Conservation (phyloP, 352 stramenopile species). For the Phytophthora fragariaefolia region DNA sequence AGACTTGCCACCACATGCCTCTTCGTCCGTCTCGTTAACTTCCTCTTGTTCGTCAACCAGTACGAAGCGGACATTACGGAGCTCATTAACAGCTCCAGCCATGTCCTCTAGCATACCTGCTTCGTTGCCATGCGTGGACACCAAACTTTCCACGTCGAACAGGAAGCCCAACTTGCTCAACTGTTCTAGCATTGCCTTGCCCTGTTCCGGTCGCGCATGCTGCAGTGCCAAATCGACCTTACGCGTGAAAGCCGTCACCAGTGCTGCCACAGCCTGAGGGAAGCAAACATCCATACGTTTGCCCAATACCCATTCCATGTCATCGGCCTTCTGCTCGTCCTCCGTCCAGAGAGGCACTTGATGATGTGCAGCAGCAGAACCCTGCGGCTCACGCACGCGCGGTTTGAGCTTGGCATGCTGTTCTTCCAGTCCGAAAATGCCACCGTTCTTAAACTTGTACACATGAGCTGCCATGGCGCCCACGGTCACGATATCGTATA, state of each 20-base stretch:
- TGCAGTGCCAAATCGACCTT: slow-evolving; percentile 84
- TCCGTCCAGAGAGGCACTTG: slow-evolving; percentile 85
- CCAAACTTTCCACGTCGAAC: slow-evolving; percentile 85
- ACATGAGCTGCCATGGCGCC: slow-evolving; percentile 87
- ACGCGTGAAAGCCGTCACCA: slow-evolving; percentile 84
- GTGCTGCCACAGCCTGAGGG: slow-evolving; percentile 72
- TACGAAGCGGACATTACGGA: slow-evolving; percentile 82
- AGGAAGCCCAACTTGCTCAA: slow-evolving; percentile 83
- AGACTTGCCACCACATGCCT: slow-evolving; percentile 44
- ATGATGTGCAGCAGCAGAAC: slow-evolving; percentile 52
- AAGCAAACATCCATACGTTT: slow-evolving; percentile 90
- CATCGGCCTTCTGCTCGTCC: slow-evolving; percentile 81
- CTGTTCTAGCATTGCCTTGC: slow-evolving; percentile 73
- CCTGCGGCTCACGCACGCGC: slow-evolving; percentile 56
- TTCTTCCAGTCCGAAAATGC: slow-evolving; percentile 77
- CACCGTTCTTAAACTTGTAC: slow-evolving; percentile 91
- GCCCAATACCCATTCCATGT: slow-evolving; percentile 77
- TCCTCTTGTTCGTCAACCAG: slow-evolving; percentile 81
- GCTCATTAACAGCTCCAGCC: slow-evolving; percentile 81
- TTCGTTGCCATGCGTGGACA: slow-evolving; percentile 89
- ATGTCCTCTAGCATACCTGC: slow-evolving; percentile 90
- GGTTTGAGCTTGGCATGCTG: slow-evolving; percentile 77
- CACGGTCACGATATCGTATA: slow-evolving; percentile 89
- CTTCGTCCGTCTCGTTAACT: slow-evolving; percentile 39
- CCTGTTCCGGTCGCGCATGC: slow-evolving; percentile 48